Base-by-base conservation (phyloP, 352 stramenopile genomes). In the Phytophthora palmivora region DNA sequence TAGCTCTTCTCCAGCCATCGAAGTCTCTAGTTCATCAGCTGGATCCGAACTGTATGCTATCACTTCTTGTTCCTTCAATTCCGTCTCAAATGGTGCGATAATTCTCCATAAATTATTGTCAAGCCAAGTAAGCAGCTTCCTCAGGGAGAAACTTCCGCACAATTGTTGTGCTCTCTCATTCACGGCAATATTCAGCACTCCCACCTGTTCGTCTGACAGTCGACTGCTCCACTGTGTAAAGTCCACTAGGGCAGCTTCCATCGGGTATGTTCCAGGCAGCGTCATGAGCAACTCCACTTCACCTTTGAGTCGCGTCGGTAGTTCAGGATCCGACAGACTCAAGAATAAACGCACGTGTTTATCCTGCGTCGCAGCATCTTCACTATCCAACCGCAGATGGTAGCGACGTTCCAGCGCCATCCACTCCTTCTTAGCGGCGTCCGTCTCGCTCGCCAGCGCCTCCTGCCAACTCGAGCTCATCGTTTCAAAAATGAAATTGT, bases 81-180 rank as follows among this genome's bases (percentile, higher is more conserved):
- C 21, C 19, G 57, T 46, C 34, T 71, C 69, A 10, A 67, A 66
- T 18, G 68, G 37, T 26, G 15, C 61, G 46, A 88, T 58, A 19
- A 82, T 50, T 34, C 42, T 60, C 53, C 76, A 76, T 15, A 95
- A 78, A 58, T 90, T 89, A 63, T 95, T 95, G 51, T 95, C 87
- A 48, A 95, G 77, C 82, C 84, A 94, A 21, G 84, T 95, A 41
- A 95, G 62, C 43, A 93, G 47, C 48, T 87, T 92, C 48, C 87
- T 75, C 22, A 95, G 63, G 3, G 70, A 68, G 22, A 82, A 83
- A 9, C 70, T 70, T 28, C 81, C 79, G n/a, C 71, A 39, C 22
- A 88, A 47, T n/a, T 84, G 42, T 4, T 65, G 46, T 19, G 81
- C 79, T 34, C 69, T 66, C 12, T 48, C 56, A 19, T 70, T 51